Evolutionary conservation across 495 filamentous ascomycete species (phyloP).

Genomic region (Xylaria scruposa): DNA sequence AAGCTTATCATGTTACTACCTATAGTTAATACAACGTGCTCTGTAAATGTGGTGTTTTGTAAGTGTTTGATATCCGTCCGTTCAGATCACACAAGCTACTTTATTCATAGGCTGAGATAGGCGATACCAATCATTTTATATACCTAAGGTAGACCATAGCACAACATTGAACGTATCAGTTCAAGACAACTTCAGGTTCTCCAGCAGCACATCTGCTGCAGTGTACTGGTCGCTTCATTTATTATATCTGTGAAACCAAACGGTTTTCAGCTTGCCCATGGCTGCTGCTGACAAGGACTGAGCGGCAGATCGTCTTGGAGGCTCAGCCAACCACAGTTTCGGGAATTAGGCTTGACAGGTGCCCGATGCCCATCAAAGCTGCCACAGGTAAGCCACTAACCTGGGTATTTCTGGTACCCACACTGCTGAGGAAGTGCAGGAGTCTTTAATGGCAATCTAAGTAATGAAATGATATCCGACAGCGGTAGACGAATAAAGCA

Average conservation of each 20-base stretch:
- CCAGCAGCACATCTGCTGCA: not conserved
- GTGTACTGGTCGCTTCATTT: not conserved
- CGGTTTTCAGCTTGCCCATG: slow-evolving; percentile 5
- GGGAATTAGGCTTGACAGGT: slow-evolving; percentile 8
- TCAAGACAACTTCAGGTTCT: not conserved
- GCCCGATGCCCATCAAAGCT: not conserved
- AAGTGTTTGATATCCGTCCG: not conserved
- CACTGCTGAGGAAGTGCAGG: no score
- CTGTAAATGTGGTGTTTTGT: not conserved
- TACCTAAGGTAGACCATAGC: not conserved
- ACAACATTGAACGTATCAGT: not conserved
- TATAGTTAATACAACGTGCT: slow-evolving; percentile 11
- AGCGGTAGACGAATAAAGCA: no score
- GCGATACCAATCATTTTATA: not conserved
- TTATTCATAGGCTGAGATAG: not conserved
- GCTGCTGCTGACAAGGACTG: slow-evolving; percentile 19
- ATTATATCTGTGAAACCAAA: slow-evolving; percentile 4
- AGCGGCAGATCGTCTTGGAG: slow-evolving; percentile 20
- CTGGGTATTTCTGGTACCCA: no score
- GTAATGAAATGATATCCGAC: not conserved
- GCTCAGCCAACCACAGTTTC: slow-evolving; percentile 20
- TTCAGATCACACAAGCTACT: not conserved
- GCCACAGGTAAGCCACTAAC: not conserved
- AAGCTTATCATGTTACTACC: not conserved
- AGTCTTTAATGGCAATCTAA: not conserved